These are phyloP conservation scores for Lactarius indigo DNA, from an alignment of 768 basidiomycete genomes.

Conservation along the genomic window DNA sequence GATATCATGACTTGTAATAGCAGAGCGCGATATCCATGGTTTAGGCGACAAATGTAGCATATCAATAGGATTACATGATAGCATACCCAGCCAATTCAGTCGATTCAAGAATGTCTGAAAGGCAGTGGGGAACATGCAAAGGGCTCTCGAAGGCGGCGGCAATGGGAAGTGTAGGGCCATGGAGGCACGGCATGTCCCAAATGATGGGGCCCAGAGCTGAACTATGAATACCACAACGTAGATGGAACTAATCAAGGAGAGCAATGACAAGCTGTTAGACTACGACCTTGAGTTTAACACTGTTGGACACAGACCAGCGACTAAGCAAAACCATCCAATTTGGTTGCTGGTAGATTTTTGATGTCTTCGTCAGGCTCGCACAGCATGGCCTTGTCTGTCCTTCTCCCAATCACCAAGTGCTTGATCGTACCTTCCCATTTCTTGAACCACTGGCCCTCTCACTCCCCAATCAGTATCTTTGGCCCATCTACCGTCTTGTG, in stretches of 20 bases:
- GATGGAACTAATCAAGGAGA: slow-evolving; percentile 8
- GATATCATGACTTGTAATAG: slow-evolving; percentile 21
- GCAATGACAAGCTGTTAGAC: slow-evolving; percentile 21
- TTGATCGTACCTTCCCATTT: slow-evolving; percentile 69
- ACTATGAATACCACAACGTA: background rate
- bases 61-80: slow-evolving; percentile 54
- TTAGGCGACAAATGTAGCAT: slow-evolving; percentile 55
- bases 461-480: slow-evolving; percentile 50
- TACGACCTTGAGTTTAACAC: too few relatives aligned
- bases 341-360: slow-evolving; percentile 1
- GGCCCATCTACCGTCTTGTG: slow-evolving; percentile 33
- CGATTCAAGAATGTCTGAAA: slow-evolving; percentile 4
- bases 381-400: slow-evolving; percentile 21
- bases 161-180: slow-evolving; percentile 47
- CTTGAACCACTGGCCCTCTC: slow-evolving; percentile 77
- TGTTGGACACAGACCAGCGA: too few relatives aligned
- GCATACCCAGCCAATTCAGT: slow-evolving; percentile 43
- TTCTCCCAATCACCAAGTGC: slow-evolving; percentile 45
- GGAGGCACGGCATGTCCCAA: slow-evolving; percentile 46
- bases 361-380: slow-evolving; percentile 21
- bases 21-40: slow-evolving; percentile 13
- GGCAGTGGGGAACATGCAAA: slow-evolving; percentile 36
- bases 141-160: slow-evolving; percentile 53
- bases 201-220: slow-evolving; percentile 17
- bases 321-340: slow-evolving; percentile 5